phyloP scores from a whole-genome alignment of 176 grass and related monocot species.

The Phyllostachys edulis region DNA sequence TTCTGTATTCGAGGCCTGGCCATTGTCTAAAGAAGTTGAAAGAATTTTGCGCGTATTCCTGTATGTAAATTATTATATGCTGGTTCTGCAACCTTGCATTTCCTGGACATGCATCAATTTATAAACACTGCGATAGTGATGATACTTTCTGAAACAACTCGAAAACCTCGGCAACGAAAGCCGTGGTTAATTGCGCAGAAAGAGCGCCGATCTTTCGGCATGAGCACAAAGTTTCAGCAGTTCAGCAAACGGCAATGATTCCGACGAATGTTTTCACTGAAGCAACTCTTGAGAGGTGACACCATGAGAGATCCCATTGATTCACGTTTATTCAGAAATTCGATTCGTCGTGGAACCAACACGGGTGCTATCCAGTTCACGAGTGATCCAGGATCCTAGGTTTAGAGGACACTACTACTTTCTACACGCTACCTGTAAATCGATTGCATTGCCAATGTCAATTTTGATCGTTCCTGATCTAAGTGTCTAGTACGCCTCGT shows the following conservation, averaged over 20 bases:
- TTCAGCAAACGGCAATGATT: constrained; percentile 10
- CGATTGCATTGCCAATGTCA: not conserved
- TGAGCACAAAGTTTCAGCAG: no score
- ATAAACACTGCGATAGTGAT: not conserved
- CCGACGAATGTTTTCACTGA: not conserved
- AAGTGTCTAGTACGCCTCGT: no score
- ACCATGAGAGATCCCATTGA: constrained; percentile 14
- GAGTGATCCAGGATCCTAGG: constrained; percentile 5
- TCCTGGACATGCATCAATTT: not conserved
- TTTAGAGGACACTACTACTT: not conserved
- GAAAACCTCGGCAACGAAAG: not conserved
- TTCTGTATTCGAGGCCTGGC: constrained; percentile 9
- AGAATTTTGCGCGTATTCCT: not conserved
- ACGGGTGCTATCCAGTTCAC: not conserved
- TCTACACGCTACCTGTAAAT: not conserved
- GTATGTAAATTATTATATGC: not conserved
- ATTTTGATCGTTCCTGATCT: no score
- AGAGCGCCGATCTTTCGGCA: not conserved
- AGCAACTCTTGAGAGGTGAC: not conserved
- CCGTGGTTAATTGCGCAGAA: not conserved
- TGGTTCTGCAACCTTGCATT: not conserved
- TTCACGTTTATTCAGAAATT: not conserved
- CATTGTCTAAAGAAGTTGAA: constrained; percentile 48
- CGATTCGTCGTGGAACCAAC: not conserved
- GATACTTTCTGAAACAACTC: not conserved